Conservation (phyloP, 768 basidiomycete species). For the Dentipellis fragilis region DNA sequence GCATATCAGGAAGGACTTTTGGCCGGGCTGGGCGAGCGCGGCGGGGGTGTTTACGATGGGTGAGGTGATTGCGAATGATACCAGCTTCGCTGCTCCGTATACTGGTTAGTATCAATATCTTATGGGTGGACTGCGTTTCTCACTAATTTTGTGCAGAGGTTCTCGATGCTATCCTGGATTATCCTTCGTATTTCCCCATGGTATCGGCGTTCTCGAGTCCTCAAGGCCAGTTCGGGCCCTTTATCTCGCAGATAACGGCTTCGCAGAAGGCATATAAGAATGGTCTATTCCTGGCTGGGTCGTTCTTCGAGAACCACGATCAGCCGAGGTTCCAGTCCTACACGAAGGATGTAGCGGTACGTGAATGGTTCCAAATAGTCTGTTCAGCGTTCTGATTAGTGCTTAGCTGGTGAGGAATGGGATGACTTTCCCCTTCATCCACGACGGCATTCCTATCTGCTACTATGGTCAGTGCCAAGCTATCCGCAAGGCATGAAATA, state of each 20-base stretch:
- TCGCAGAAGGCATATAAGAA: slow-evolving; percentile 29
- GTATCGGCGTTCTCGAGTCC: slow-evolving; percentile 28
- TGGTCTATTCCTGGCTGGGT: slow-evolving; percentile 31
- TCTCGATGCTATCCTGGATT: slow-evolving; percentile 37
- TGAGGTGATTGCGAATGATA: slow-evolving; percentile 38
- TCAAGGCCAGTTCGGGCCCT: slow-evolving; percentile 22
- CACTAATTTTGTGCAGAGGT: slow-evolving; percentile 21
- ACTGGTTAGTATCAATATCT: slow-evolving; percentile 25
- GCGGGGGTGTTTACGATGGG: slow-evolving; percentile 47
- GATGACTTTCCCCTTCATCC: slow-evolving; percentile 38
- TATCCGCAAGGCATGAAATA: not conserved
- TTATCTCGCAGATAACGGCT: slow-evolving; percentile 19
- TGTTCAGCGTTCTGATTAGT: not conserved
- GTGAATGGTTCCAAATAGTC: slow-evolving; percentile 7
- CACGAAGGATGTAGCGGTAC: slow-evolving; percentile 31
- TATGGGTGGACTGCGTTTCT: not conserved
- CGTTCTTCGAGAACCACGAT: slow-evolving; percentile 49
- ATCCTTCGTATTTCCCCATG: slow-evolving; percentile 37
- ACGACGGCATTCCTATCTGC: slow-evolving; percentile 40
- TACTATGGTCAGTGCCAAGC: slow-evolving; percentile 31
- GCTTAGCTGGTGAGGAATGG: slow-evolving; percentile 35
- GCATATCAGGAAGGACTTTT: slow-evolving; percentile 44
- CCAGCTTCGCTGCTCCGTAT: slow-evolving; percentile 28
- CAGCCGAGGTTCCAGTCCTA: slow-evolving; percentile 37
- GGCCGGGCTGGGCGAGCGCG: slow-evolving; percentile 37